phyloP scores from a whole-genome alignment of 1,284 basidiomycete genomes.

The Fomitopsis palustris region DNA sequence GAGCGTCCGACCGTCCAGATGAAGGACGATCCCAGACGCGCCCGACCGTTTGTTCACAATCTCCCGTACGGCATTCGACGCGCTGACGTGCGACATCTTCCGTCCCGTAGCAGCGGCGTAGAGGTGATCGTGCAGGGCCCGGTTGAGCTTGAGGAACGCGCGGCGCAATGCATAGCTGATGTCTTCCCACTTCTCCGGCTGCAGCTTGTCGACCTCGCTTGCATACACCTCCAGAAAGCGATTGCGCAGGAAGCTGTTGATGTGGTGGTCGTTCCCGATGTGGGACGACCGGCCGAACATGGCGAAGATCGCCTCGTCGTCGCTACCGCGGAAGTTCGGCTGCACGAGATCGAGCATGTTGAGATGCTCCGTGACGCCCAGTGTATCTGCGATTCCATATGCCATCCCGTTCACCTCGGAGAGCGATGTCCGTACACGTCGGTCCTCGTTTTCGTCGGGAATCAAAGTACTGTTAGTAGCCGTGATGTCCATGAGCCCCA shows the following conservation, averaged over 20 bases:
- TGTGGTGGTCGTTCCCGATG: slow-evolving; percentile 56
- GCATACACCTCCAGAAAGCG: slow-evolving; percentile 66
- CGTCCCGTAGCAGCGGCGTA: slow-evolving; percentile 44
- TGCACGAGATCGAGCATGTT: slow-evolving; percentile 93
- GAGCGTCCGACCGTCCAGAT: slow-evolving; percentile 79
- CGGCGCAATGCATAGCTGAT: slow-evolving; percentile 78
- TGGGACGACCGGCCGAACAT: slow-evolving; percentile 87
- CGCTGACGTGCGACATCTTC: slow-evolving; percentile 69
- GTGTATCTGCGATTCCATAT: slow-evolving; percentile 96
- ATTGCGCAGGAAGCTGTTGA: slow-evolving; percentile 82
- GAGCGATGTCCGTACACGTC: slow-evolving; percentile 89
- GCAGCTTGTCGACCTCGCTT: slow-evolving; percentile 53
- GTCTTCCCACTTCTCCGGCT: slow-evolving; percentile 47
- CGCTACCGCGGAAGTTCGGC: slow-evolving; percentile 78
- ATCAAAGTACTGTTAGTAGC: slow-evolving; percentile 75
- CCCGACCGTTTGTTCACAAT: slow-evolving; percentile 60
- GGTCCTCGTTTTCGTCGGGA: slow-evolving; percentile 90
- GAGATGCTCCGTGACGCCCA: slow-evolving; percentile 77
- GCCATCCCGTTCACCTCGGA: slow-evolving; percentile 92
- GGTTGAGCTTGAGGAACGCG: slow-evolving; percentile 84
- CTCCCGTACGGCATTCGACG: slow-evolving; percentile 35
- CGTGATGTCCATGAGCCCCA: slow-evolving; percentile 98
- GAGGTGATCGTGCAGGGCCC: slow-evolving; percentile 67
- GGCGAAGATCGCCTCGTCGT: slow-evolving; percentile 90
- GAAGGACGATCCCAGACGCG: slow-evolving; percentile 85